Base-by-base conservation (phyloP, 805 yeast genomes). In the Barnettozyma siamensis region DNA sequence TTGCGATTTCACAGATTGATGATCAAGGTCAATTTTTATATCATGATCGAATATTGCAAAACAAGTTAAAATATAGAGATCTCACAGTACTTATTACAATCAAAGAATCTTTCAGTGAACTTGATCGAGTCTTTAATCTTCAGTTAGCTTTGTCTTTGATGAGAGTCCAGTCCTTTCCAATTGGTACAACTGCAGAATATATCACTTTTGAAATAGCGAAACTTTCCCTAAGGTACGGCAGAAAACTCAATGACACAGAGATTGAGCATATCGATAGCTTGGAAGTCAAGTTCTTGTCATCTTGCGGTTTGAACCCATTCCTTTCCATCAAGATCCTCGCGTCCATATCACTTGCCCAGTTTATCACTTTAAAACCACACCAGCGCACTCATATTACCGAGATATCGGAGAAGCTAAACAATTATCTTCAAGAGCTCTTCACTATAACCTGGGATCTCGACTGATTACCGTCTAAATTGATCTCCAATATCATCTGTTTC, bases 231-330 rank as follows among this genome's bases (percentile, higher is more conserved):
- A 11, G 4, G 1, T 11, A 40, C 3, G 45, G 46, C 5, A 12
- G 15, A 3, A 17, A 20, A 7, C 31, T 31, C 23, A 5, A 28
- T 11, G 18, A 17, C 1, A 24, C 40, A 7, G 33, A 37, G 2
- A 12, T 35, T 2, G n/a, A 18, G 9, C 12, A 29, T 17, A 18
- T 42, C 4, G 48, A 46, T 5, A 30, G 36, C 2, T 12, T 10
- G 11, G 44, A 43, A 16, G 32, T 13, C 6, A 31, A 30, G 11
- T 49, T 45, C 19, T 33, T 53, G 3, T 23, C 42, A 3, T 26
- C 26, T 12, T 47, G 54, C 38, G 57, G 56, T 5, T 16, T 50
- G 15, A 49, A 48, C 33, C 44, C 50, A 1, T 44, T 51, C 20
- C 31, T 42, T 2, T 33, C 50, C 1, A 19, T 43, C 15, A 33